Base-by-base conservation (phyloP, 345 rosid species). In the Salix brachista region DNA sequence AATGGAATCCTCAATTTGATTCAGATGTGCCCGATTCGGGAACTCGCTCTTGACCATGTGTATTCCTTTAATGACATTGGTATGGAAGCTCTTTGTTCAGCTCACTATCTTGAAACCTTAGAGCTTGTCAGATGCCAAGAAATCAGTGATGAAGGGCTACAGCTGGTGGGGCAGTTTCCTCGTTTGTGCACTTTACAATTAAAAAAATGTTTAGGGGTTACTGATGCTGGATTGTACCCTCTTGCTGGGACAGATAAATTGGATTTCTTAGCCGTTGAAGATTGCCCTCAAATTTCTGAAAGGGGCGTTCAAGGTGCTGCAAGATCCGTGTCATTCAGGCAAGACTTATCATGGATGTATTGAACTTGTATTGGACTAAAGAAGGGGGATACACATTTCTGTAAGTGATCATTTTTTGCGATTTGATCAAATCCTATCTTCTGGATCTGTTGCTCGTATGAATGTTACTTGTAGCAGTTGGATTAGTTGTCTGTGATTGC, bases 291-390 rank as follows among this genome's bases (percentile, higher is more conserved):
- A 74, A 87, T 91, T 81, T 92, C 97, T 6, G 91, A 81, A 75
- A 87, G 91, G 83, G 93, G 90, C 32, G 84, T 90, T 82, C 83
- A 84, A 70, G 90, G 90, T n/a, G 88, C 94, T 67, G 98, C 97
- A 21, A 78, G 79, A 52, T 82, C 87, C 52, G 88, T 91, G 23
- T 86, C 96, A 32, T 94, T 87, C 75, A 83, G 80, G 83, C 94
- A 90, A 76, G 97, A 94, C 79, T 82, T 94, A 78, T 88, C 97
- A 23, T 92, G 97, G 97, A 91, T 92, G 93, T 89, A 85, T 73
- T 91, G 81, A 92, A 70, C 39, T 58, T 19, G 46, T 52, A 37
- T n/a, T 44, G 8, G n/a, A 19, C 70, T 65, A n/a, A 74, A 16
- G 13, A 19, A 0, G n/a, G 3, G n/a, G 10, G 19, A 26, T 3